Percentiles rank a stretch among this genome's conserved stretches.
Conservation (phyloP, 179 eudicot species). For the Patellifolia procumbens region DNA sequence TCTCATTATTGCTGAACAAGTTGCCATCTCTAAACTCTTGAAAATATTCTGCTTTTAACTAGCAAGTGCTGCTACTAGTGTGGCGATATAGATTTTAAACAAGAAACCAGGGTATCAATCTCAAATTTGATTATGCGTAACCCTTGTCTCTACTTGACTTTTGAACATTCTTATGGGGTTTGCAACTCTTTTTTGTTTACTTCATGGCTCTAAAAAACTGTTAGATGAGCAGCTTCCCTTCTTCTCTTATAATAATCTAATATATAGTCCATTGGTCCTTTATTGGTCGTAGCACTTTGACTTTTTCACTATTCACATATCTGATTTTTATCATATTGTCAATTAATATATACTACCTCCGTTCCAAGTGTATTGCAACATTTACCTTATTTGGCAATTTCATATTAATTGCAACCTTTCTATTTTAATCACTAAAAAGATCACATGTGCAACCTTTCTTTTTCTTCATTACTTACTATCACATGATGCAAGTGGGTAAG, state of each 20-base stretch:
- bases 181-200: neutral
- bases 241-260: neutral
- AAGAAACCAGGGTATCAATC: neutral
- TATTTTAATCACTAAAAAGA: too few relatives aligned
- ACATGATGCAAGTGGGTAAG: too few relatives aligned
- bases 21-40: slow-evolving; percentile 1
- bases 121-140: neutral
- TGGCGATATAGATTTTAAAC: neutral
- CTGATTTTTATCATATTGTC: too few relatives aligned
- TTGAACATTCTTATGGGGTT: neutral
- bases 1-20: neutral
- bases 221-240: neutral
- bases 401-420: too few relatives aligned
- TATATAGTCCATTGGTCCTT: too few relatives aligned
- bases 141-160: neutral
- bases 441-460: too few relatives aligned
- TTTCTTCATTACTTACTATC: too few relatives aligned
- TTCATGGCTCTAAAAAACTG: neutral
- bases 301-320: too few relatives aligned
- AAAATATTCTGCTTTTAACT: neutral
- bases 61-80: slow-evolving; percentile 6
- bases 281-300: too few relatives aligned
- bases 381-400: too few relatives aligned
- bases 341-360: too few relatives aligned
- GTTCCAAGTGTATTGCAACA: too few relatives aligned